Evolutionary conservation across 768 basidiomycete species (phyloP).

Genomic region (Thelephora ganbajun): DNA sequence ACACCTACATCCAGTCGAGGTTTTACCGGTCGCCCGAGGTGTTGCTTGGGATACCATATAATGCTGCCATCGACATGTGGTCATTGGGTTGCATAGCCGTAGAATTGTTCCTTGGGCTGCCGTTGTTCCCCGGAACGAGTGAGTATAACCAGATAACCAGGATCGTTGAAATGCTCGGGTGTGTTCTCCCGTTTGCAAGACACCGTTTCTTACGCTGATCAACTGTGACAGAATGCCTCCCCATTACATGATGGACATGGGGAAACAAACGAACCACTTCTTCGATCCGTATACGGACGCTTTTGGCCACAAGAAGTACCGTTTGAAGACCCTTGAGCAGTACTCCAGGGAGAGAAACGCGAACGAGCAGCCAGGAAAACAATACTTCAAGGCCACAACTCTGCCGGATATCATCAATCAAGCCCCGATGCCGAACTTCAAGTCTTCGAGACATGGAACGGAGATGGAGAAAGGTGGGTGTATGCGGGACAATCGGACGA

Average conservation of each 20-base stretch:
- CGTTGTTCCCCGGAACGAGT: slow-evolving; percentile 95
- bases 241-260: slow-evolving; percentile 84
- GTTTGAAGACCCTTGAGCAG: slow-evolving; percentile 84
- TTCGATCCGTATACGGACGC: slow-evolving; percentile 72
- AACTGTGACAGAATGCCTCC: slow-evolving; percentile 60
- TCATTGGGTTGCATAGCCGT: slow-evolving; percentile 97
- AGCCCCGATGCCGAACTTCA: slow-evolving; percentile 83
- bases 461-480: slow-evolving; percentile 82
- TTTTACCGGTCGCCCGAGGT: slow-evolving; percentile 99
- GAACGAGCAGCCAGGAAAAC: slow-evolving; percentile 95
- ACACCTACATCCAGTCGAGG: slow-evolving; percentile 97
- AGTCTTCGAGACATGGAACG: slow-evolving; percentile 47
- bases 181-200: slow-evolving; percentile 17
- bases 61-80: slow-evolving; percentile 98
- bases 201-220: background rate
- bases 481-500: background rate
- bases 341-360: slow-evolving; percentile 92
- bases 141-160: slow-evolving; percentile 97
- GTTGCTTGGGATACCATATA: slow-evolving; percentile 87
- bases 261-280: slow-evolving; percentile 90
- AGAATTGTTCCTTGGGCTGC: slow-evolving; percentile 91
- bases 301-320: slow-evolving; percentile 71
- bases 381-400: slow-evolving; percentile 92
- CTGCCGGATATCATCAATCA: slow-evolving; percentile 93
- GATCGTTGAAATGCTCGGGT: slow-evolving; percentile 99